These are phyloP conservation scores for Avena insularis DNA, from an alignment of 176 grass and related monocot genomes.

Conservation along the genomic window DNA sequence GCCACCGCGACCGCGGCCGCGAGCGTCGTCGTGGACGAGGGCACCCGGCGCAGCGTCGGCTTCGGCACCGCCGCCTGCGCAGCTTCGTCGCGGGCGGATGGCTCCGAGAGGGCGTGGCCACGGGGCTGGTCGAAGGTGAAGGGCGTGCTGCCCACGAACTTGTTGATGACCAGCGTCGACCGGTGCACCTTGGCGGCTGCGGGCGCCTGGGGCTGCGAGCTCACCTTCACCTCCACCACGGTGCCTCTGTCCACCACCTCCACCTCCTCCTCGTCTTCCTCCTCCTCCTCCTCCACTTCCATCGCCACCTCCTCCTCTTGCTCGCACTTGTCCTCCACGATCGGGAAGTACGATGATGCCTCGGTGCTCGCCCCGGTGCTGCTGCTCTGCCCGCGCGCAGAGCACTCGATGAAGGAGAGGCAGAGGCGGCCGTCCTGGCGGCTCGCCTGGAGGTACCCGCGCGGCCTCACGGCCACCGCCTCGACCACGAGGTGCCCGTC, in stretches of 20 bases:
- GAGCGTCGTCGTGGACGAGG: constrained; percentile 67
- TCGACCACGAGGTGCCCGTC: constrained; percentile 81
- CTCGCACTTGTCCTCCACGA: constrained; percentile 34
- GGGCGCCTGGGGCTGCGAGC: constrained; percentile 70
- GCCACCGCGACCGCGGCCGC: constrained; percentile 75
- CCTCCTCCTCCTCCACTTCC: constrained; percentile 20
- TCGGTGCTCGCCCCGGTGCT: not conserved
- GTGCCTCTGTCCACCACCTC: constrained; percentile 96
- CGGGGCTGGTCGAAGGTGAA: constrained; percentile 9
- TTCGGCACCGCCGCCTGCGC: not conserved
- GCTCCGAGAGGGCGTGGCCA: constrained; percentile 7
- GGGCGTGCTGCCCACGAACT: constrained; percentile 92
- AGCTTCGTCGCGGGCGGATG: not conserved
- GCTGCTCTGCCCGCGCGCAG: constrained; percentile 30
- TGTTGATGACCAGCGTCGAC: constrained; percentile 93
- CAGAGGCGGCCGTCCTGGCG: constrained; percentile 73
- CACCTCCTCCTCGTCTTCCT: constrained; percentile 78
- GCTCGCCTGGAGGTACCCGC: constrained; percentile 79
- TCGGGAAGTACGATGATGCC: constrained; percentile 33
- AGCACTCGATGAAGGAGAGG: constrained; percentile 82
- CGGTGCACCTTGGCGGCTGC: constrained; percentile 65
- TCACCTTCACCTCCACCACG: constrained; percentile 93
- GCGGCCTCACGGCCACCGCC: constrained; percentile 69
- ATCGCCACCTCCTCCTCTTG: constrained; percentile 38
- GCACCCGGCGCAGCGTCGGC: constrained; percentile 51